A percentile compares a stretch with the other conserved stretches of the same genome.
Evolutionary conservation across 75 land plant genomes (phyloP).

Genomic region (Pinus albicaulis): DNA sequence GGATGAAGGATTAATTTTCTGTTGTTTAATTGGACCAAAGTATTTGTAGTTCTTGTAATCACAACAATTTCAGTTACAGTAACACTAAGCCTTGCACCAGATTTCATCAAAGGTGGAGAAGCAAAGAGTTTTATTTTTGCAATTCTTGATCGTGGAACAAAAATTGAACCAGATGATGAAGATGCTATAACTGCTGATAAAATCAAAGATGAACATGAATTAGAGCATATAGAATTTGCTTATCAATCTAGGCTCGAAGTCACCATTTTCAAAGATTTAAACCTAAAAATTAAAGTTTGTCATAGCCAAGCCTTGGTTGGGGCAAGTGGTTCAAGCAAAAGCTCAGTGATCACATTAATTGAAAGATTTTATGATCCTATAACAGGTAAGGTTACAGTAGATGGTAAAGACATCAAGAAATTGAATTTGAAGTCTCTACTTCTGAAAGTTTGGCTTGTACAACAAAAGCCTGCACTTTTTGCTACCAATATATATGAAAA

Average conservation of each 20-base stretch:
- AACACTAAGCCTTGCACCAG: conserved; percentile 81
- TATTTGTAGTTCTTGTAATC: conserved; percentile 75
- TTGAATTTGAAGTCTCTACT: conserved; percentile 77
- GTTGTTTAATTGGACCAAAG: no score
- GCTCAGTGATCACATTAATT: conserved; percentile 72
- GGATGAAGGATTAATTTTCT: no score
- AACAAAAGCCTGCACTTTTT: conserved; percentile 95
- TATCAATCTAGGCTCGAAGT: conserved; percentile 78
- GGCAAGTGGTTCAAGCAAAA: conserved; percentile 83
- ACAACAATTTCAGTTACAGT: conserved; percentile 83
- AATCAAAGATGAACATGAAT: conserved; percentile 70
- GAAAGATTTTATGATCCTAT: conserved; percentile 84
- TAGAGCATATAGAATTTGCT: conserved; percentile 67
- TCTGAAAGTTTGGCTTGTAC: conserved; percentile 88
- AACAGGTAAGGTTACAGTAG: conserved; percentile 70
- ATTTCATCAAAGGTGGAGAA: conserved; percentile 72
- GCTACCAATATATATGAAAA: conserved; percentile 79
- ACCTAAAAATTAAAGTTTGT: conserved; percentile 61
- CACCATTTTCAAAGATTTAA: conserved; percentile 62
- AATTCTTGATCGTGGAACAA: conserved; percentile 63
- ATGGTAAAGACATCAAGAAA: conserved; percentile 81
- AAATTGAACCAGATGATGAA: conserved; percentile 74
- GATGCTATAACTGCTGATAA: conserved; percentile 56
- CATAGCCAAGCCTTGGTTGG: conserved; percentile 77
- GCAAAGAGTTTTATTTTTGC: conserved; percentile 78